Conservation (phyloP, 352 stramenopile genomes). For the Phytophthora megakarya region DNA sequence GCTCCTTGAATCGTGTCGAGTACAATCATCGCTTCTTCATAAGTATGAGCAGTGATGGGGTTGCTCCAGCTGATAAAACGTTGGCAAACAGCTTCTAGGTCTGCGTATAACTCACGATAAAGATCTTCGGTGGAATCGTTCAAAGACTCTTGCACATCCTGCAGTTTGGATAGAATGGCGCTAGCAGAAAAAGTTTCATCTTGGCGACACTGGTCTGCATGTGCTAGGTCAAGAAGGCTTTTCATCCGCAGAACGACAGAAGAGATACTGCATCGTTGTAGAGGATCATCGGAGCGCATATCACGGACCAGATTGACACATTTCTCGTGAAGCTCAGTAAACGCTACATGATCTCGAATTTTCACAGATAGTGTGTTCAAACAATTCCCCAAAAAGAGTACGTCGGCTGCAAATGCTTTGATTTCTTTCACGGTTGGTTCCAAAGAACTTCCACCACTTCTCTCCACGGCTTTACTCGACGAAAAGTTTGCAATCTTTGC, state of each 20-base stretch:
- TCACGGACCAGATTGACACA: not conserved
- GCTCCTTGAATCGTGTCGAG: constrained; percentile 4
- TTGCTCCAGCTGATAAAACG: not conserved
- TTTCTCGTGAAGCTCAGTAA: not conserved
- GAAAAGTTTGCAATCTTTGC: constrained; percentile 7
- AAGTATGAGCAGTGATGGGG: constrained; percentile 1
- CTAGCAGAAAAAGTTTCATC: not conserved
- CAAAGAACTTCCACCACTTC: not conserved
- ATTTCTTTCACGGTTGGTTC: not conserved
- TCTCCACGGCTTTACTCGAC: not conserved
- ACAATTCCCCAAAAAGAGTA: constrained; percentile 6
- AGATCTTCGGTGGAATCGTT: not conserved
- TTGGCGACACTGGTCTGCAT: not conserved
- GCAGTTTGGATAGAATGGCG: not conserved
- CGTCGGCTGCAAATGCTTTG: constrained; percentile 1
- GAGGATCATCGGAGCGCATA: constrained; percentile 1
- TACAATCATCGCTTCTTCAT: constrained; percentile 2
- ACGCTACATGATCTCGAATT: not conserved
- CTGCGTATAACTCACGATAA: not conserved
- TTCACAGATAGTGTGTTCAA: constrained; percentile 1
- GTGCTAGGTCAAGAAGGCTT: not conserved
- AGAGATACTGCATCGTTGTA: not conserved
- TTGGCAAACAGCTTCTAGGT: constrained; percentile 5
- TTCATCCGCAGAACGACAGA: constrained; percentile 5
- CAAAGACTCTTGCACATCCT: constrained; percentile 1